Conservation (phyloP, 2,329 filamentous ascomycete species). For the Fusarium denticulatum region DNA sequence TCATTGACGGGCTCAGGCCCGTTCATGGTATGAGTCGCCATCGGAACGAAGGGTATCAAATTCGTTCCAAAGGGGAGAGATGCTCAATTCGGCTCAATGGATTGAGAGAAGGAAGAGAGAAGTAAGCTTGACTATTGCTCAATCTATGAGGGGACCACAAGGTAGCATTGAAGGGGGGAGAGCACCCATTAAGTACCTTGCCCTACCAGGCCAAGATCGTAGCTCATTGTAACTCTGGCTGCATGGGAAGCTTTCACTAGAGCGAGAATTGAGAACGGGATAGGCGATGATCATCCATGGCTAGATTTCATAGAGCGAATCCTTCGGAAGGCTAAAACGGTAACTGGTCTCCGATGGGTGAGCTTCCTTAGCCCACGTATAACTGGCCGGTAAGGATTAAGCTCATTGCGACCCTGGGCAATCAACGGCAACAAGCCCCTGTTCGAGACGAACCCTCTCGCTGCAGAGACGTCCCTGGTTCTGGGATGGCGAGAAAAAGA, state of each 20-base stretch:
- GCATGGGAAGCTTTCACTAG: background rate
- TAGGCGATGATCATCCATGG: constrained; percentile 16
- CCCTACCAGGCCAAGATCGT: background rate
- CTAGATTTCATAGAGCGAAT: constrained; percentile 9
- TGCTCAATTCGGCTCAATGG: background rate
- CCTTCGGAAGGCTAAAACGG: background rate
- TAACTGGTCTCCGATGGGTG: background rate
- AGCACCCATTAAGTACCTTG: constrained; percentile 14
- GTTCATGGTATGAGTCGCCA: constrained; percentile 11
- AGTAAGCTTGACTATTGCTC: background rate
- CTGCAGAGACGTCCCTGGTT: background rate
- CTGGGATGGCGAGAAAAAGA: background rate
- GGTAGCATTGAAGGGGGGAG: background rate
- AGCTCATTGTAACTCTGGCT: background rate
- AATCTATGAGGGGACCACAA: background rate
- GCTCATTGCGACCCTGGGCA: background rate
- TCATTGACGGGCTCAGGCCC: constrained; percentile 22
- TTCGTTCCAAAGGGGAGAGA: background rate
- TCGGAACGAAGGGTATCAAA: background rate
- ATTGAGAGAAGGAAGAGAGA: background rate
- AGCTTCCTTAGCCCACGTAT: background rate
- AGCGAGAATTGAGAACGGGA: background rate
- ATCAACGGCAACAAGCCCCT: background rate
- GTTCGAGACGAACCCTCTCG: background rate
- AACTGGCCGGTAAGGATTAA: constrained; percentile 1